Conservation (phyloP, 2,329 filamentous ascomycete species). For the Colletotrichum sp. region DNA sequence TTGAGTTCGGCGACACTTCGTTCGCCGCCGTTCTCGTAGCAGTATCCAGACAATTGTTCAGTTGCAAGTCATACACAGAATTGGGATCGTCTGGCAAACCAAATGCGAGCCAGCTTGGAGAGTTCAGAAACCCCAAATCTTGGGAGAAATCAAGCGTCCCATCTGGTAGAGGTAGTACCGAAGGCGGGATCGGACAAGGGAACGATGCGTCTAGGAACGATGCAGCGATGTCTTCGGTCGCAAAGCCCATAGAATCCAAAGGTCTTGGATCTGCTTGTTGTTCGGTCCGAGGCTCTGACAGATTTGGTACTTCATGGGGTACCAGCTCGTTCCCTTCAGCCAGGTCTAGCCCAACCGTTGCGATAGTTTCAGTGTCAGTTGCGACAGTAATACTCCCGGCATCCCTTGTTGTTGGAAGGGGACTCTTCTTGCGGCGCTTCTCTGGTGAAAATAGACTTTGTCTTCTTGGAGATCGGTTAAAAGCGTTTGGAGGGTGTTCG, state of each 20-base stretch:
- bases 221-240: neutral
- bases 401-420: neutral
- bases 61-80: neutral
- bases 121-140: neutral
- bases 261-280: neutral
- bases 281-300: neutral
- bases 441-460: neutral
- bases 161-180: neutral
- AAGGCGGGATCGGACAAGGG: neutral
- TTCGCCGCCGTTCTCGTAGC: neutral
- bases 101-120: neutral
- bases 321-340: neutral
- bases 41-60: neutral
- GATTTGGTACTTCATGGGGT: neutral
- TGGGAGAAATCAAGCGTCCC: neutral
- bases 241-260: neutral
- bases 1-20: neutral
- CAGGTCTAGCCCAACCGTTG: neutral
- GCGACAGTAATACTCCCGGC: neutral
- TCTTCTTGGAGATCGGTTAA: neutral
- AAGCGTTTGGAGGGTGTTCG: neutral
- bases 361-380: neutral
- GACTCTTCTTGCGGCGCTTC: neutral
- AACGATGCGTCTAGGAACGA: neutral
- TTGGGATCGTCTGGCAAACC: neutral